Base-by-base conservation (phyloP, 331 rosid species). In the Acacia concinna region DNA sequence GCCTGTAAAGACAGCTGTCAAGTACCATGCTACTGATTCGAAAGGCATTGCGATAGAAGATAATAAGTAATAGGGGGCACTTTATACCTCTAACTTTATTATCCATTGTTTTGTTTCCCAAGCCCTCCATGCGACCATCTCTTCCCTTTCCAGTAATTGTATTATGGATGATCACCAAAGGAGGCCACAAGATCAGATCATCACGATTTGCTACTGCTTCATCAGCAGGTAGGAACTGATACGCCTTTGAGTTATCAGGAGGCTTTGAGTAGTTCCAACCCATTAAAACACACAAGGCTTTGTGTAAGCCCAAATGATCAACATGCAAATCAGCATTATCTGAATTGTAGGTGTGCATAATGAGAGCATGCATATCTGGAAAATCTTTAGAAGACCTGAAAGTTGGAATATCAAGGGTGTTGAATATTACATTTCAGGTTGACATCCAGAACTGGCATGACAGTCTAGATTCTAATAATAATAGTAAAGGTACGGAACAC, bases 61-160 rank as follows among this genome's bases (percentile, higher is more conserved):
- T 72, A 68, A 76, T 66, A 82, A 70, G 81, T 31, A 81, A 83
- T 83, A 77, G 84, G 78, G 78, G 78, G 86, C 54, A 77, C 68
- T 78, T 64, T 84, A 88, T 96, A 96, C 99, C 99, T 96, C 97
- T 90, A 83, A 93, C 83, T 85, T 65, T 86, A 92, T 66, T 84
- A 90, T 93, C 99, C 99, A 96, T 93, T n/a, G 85, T 83, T 89
- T 96, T 96, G 94, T 93, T 96, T 86, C 99, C 99, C 90, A 93
- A 79, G 87, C 99, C 99, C 86, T 96, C 99, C 94, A 91, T 89
- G 85, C 97, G 97, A 73, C 99, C 99, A 77, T 91, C 97, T 85
- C 90, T 96, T 83, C 84, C 84, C 93, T 87, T 96, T 81, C 97
- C 99, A 3, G 93, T 96, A 85, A 86, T 84, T n/a, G 98, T 90